A percentile compares a stretch with the other conserved stretches of the same genome.
These are phyloP conservation scores for Penstemon barbatus DNA, from an alignment of 257 asterid species.

Conservation along the genomic window DNA sequence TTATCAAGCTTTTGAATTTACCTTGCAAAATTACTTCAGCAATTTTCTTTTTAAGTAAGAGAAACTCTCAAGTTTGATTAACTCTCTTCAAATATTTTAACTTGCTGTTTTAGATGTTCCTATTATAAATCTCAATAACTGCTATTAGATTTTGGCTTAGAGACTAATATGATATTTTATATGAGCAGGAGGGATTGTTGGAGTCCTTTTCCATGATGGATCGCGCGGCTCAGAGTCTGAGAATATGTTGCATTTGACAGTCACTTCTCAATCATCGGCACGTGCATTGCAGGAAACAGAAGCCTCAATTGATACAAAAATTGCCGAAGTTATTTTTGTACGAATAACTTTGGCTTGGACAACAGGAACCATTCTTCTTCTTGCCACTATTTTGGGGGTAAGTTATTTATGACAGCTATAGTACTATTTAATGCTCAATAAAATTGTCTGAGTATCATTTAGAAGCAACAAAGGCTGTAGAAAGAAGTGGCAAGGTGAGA, in stretches of 20 bases:
- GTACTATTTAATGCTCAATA: constrained; percentile 13
- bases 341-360: constrained; percentile 80
- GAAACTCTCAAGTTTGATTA: constrained; percentile 4
- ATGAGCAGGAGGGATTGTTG: constrained; percentile 77
- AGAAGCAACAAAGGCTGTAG: too few relatives aligned
- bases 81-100: constrained; percentile 8
- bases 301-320: constrained; percentile 30
- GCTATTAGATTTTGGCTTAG: not conserved
- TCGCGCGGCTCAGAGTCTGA: constrained; percentile 38
- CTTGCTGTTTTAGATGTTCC: constrained; percentile 18
- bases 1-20: constrained; percentile 1
- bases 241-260: constrained; percentile 45
- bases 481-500: not conserved
- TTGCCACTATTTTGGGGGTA: constrained; percentile 90
- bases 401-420: constrained; percentile 24
- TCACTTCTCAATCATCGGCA: constrained; percentile 57
- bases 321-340: constrained; percentile 60
- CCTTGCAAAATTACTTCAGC: constrained; percentile 7
- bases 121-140: not conserved
- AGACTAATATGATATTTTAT: constrained; percentile 21
- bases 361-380: constrained; percentile 80
- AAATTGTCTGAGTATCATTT: not conserved
- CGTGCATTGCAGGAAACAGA: constrained; percentile 67
- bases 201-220: constrained; percentile 59
- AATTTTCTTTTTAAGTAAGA: constrained; percentile 5